Evolutionary conservation across 2,329 filamentous ascomycete species (phyloP), one percentile per base, ranked within the genome.

Genomic region (Aspergillus jensenii): DNA sequence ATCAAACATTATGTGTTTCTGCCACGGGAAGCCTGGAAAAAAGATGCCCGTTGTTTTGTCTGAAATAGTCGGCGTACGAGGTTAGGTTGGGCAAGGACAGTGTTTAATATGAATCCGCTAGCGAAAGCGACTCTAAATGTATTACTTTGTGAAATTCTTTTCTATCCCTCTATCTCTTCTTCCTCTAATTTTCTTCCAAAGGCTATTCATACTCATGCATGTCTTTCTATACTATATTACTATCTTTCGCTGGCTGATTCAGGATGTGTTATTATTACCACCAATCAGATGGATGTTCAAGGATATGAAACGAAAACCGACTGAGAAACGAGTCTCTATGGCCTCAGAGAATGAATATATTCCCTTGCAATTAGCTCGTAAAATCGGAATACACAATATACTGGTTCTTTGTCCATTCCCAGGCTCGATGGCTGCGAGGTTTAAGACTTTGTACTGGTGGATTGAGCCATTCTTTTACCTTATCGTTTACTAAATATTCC

Each of bases 81-180:
- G 51, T 41, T 44, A 45, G 40, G 21, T 45, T 46, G 41, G 51
- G 41, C 51, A 53, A 53, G 43, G 41, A 45, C 31, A 45, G 41
- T 53, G 41, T 53, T 53, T 53, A 53, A 53, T 53, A 53, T 53
- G 51, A 46, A 46, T 45, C 43, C 41, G 31, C 51, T 46, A 53
- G 51, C 51, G 51, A 37, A 53, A 53, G 51, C 51, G 51, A 53
- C 17, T 31, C 9, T n/a, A 21, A 57, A 50, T 58, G 33, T 52
- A 52, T 52, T 52, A 52, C 40, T 52, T n/a, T 45, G 39, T 43
- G 21, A 39, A 11, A 33, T 31, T 45, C 12, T 33, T 12, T 33
- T 52, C 37, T 55, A 46, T 31, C 49, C 55, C 37, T 44, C 44
- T n/a, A 15, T 37, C 12, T 37, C 14, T 37, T n/a, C 35, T n/a